phyloP scores from a whole-genome alignment of 768 basidiomycete species.

The Boletellus sp. region DNA sequence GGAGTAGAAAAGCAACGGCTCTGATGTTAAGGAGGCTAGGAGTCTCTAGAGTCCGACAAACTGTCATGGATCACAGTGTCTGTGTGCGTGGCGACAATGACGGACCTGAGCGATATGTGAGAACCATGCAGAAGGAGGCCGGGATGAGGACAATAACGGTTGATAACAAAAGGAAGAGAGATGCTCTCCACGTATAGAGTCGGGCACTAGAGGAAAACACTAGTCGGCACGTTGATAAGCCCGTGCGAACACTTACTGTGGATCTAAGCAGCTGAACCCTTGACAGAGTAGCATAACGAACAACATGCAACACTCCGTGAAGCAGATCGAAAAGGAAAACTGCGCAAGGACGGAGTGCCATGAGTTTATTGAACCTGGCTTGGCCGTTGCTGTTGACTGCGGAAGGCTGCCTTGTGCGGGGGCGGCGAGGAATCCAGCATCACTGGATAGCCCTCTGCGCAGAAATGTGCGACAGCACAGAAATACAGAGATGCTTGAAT shows the following conservation, averaged over 20 bases:
- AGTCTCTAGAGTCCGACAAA: conserved; percentile 14
- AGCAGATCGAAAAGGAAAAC: conserved; percentile 62
- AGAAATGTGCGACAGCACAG: conserved; percentile 58
- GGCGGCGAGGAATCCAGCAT: conserved; percentile 50
- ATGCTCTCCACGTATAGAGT: conserved; percentile 63
- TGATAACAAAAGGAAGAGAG: conserved; percentile 56
- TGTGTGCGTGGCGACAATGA: background rate
- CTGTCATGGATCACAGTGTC: background rate
- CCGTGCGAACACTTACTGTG: conserved; percentile 43
- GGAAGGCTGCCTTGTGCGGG: conserved; percentile 24
- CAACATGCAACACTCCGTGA: conserved; percentile 70
- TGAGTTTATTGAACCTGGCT: conserved; percentile 20
- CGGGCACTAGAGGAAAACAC: conserved; percentile 44
- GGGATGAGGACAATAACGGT: conserved; percentile 67
- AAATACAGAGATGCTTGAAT: conserved; percentile 47
- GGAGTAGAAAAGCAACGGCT: conserved; percentile 34
- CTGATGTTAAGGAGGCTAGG: conserved; percentile 23
- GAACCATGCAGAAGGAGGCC: conserved; percentile 55
- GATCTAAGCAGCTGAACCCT: conserved; percentile 49
- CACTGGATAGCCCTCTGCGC: conserved; percentile 54
- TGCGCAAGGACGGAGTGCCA: conserved; percentile 58
- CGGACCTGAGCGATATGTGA: conserved; percentile 41
- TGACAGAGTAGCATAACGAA: conserved; percentile 75
- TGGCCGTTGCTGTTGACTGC: conserved; percentile 20
- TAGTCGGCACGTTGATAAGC: conserved; percentile 1